Conservation (phyloP, 1,284 basidiomycete species). For the Sporisorium graminicola region DNA sequence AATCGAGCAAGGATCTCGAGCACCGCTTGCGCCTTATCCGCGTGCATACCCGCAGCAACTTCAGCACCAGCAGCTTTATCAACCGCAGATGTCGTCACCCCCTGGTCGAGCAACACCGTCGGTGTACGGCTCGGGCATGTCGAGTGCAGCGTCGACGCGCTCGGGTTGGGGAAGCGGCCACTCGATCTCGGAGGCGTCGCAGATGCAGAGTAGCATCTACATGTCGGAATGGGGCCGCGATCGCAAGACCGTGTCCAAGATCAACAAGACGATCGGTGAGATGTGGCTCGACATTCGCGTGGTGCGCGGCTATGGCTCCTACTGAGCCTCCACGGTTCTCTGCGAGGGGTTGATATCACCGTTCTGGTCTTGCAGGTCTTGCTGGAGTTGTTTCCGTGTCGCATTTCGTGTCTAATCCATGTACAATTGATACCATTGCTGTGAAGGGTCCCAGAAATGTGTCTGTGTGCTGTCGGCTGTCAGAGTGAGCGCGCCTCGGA, state of each 20-base stretch:
- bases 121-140: conserved; percentile 29
- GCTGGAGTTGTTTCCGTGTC: not conserved
- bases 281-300: conserved; percentile 56
- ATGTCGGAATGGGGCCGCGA: conserved; percentile 51
- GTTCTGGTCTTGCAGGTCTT: not conserved
- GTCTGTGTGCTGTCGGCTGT: not conserved
- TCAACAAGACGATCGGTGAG: conserved; percentile 60
- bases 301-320: conserved; percentile 36
- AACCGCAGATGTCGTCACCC: conserved; percentile 1
- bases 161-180: conserved; percentile 36
- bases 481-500: not conserved
- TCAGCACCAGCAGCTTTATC: conserved; percentile 5
- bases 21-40: conserved; percentile 17
- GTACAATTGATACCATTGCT: not conserved
- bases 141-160: conserved; percentile 25
- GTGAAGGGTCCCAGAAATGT: too few species aligned
- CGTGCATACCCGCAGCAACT: conserved; percentile 18
- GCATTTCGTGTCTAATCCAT: not conserved
- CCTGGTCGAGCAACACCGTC: conserved; percentile 16
- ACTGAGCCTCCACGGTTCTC: not conserved
- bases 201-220: conserved; percentile 49
- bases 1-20: conserved; percentile 4
- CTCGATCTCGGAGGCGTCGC: conserved; percentile 43
- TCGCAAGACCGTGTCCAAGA: conserved; percentile 52
- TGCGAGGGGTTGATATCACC: not conserved